Conservation (phyloP, 176 grass and related monocot species). For the Rhipidocladum racemiflorum region DNA sequence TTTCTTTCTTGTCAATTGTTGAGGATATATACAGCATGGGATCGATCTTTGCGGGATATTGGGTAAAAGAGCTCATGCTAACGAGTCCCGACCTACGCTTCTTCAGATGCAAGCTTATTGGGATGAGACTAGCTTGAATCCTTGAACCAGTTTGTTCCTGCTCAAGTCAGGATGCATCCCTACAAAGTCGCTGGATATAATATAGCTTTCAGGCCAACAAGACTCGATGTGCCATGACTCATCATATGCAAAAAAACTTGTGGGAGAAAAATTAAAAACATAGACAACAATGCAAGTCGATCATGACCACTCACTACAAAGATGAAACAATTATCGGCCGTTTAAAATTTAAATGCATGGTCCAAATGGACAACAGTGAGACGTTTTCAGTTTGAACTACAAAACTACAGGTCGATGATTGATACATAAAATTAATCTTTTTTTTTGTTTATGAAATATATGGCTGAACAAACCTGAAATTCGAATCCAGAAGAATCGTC, state of each 20-base stretch:
- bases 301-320: not conserved
- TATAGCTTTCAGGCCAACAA: not conserved
- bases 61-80: too few relatives aligned
- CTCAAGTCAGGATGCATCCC: not conserved
- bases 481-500: constrained; percentile 1
- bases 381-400: not conserved
- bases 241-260: too few relatives aligned
- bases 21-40: too few relatives aligned
- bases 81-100: too few relatives aligned
- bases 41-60: too few relatives aligned
- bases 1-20: too few relatives aligned
- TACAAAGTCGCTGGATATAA: not conserved
- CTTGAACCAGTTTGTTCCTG: not conserved
- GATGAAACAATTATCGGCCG: not conserved
- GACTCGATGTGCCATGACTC: not conserved
- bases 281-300: not conserved
- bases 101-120: too few relatives aligned
- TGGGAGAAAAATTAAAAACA: not conserved
- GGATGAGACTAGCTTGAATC: too few relatives aligned
- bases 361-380: not conserved
- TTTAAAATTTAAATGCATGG: not conserved
- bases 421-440: not conserved
- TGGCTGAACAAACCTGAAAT: constrained; percentile 3
- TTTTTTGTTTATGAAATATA: constrained; percentile 17
- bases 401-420: not conserved